Base-by-base conservation (phyloP, 495 filamentous ascomycete genomes). In the Hypoxylon perforatum region DNA sequence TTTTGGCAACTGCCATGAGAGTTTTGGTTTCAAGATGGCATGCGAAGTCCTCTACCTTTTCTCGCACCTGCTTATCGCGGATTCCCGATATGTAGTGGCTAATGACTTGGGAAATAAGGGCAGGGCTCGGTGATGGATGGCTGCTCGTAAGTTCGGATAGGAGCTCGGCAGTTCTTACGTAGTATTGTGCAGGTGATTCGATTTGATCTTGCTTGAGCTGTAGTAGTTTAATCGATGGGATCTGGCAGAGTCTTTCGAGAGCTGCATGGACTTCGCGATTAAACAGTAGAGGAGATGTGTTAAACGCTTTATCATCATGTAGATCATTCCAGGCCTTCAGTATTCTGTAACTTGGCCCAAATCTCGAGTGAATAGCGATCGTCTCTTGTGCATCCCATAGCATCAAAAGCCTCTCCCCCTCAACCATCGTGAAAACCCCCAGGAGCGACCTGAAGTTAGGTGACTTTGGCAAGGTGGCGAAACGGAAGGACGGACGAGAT, bases 11-110 rank as follows among this genome's bases (percentile, higher is more conserved):
- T 6, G 71, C 65, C 28, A 70, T 64, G 15, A 81, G 49, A 14
- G 49, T 67, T 3, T 63, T 28, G n/a, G 49, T 60, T 10, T 50
- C 52, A 6, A 44, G 57, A 0, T 56, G 55, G 5, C 53, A 38
- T 18, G 69, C 67, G 44, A 83, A 83, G 1, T 74, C 67, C 11
- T 66, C 59, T 0, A 86, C 70, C 35, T 70, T 54, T 8, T 77
- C 59, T 18, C 77, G 77, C 19, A 82, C 73, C 2, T 72, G 17
- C 18, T 69, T 69, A 23, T 73, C 68, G 5, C 52, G 48, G 47
- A 86, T 81, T 11, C 84, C 84, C 10, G 72, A 65, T 21, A 83
- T 73, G 45, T 85, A 86, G 17, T 79, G 76, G 10, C 62, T 57
- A 18, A 76, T 58, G 2, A 78, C 56, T 10, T 73, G 61, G 23